A percentile compares a stretch with the other conserved stretches of the same genome.
Evolutionary conservation across 2,329 filamentous ascomycete genomes (phyloP).

Genomic region (Cercospora sp.): DNA sequence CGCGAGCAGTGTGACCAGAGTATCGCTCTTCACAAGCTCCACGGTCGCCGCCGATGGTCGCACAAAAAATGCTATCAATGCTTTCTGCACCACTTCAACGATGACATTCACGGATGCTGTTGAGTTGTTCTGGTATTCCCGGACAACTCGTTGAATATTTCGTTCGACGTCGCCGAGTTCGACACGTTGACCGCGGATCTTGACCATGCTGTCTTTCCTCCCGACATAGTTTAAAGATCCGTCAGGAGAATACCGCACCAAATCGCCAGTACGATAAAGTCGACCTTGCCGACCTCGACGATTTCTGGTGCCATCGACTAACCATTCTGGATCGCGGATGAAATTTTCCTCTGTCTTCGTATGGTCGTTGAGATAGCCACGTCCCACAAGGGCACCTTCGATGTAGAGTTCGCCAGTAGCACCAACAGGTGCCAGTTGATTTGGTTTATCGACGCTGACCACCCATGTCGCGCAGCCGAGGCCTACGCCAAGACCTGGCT

Average conservation of each 20-base stretch:
- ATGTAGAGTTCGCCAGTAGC: slow-evolving; percentile 46
- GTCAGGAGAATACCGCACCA: slow-evolving; percentile 41
- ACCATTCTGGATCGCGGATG: slow-evolving; percentile 25
- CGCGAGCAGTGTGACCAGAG: background rate
- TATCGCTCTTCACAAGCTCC: slow-evolving; percentile 3
- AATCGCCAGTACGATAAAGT: slow-evolving; percentile 29
- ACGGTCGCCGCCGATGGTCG: slow-evolving; percentile 6
- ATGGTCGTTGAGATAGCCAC: slow-evolving; percentile 43
- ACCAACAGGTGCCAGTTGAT: slow-evolving; percentile 15
- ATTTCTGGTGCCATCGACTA: background rate
- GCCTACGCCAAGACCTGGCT: background rate
- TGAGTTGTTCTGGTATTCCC: background rate
- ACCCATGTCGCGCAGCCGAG: slow-evolving; percentile 1
- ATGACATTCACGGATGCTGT: background rate
- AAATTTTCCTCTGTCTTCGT: slow-evolving; percentile 34
- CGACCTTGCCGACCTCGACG: slow-evolving; percentile 34
- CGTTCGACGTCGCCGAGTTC: slow-evolving; percentile 69
- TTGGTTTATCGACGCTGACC: background rate
- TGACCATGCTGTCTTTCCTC: slow-evolving; percentile 73
- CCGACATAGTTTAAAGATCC: slow-evolving; percentile 56
- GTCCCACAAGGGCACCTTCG: slow-evolving; percentile 48
- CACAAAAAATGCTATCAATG: background rate
- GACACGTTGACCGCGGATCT: slow-evolving; percentile 73
- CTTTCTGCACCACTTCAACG: background rate
- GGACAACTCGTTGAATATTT: background rate